phyloP scores from a whole-genome alignment of 306 rosid species.

The Pyrus communis region DNA sequence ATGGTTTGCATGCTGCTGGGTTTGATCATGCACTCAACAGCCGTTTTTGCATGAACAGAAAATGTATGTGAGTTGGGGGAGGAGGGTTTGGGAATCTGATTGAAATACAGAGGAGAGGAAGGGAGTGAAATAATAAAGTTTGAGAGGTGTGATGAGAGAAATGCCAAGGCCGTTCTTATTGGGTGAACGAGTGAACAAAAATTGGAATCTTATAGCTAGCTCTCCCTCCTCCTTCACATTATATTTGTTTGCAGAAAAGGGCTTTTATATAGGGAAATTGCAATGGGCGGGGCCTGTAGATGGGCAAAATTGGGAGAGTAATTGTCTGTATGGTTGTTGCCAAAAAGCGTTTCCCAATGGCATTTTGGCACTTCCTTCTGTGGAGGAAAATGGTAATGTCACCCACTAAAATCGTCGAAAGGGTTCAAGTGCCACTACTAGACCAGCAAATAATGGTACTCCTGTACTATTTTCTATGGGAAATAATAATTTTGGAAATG shows the following conservation, averaged over 20 bases:
- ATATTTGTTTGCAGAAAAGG: conserved; percentile 23
- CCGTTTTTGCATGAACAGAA: conserved; percentile 43
- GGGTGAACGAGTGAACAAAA: conserved; percentile 40
- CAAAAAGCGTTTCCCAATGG: conserved; percentile 60
- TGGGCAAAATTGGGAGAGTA: not conserved
- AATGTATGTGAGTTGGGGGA: conserved; percentile 1
- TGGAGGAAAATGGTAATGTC: conserved; percentile 26
- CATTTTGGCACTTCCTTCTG: conserved; percentile 41
- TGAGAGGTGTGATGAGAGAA: conserved; percentile 48
- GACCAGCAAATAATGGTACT: not conserved
- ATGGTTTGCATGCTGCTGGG: conserved; percentile 24
- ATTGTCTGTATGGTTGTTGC: conserved; percentile 47
- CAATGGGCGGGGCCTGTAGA: not conserved
- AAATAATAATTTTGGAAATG: not conserved
- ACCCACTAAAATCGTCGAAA: conserved; percentile 7
- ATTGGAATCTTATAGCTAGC: conserved; percentile 58
- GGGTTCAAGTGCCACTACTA: not conserved
- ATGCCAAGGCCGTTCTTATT: conserved; percentile 56
- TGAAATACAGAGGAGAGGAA: not conserved
- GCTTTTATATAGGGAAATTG: not conserved
- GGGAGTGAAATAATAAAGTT: conserved; percentile 20
- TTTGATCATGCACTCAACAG: conserved; percentile 39
- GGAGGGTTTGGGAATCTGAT: not conserved
- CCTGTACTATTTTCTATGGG: not conserved
- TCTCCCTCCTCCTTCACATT: not conserved